Evolutionary conservation across 2,329 filamentous ascomycete species (phyloP), one percentile per base, ranked within the genome.

Genomic region (Dactylellina drechsleri): DNA sequence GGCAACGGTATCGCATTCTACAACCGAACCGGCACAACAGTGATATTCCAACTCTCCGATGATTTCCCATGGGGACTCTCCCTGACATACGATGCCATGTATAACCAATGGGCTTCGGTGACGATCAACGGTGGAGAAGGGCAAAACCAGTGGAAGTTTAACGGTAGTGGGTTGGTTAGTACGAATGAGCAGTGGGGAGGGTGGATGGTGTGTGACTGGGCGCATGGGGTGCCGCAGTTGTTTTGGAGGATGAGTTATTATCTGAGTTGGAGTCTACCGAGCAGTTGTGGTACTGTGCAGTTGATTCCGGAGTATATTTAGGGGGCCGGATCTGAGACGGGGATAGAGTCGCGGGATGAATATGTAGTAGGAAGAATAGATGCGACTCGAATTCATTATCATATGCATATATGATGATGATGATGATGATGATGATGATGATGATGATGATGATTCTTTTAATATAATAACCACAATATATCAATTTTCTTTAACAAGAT

Each of bases 141-240:
- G 2, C 58, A 71, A 20, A 36, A 53, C 6, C 59, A 41, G 7
- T 73, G 43, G 31, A 73, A 58, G 49, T 73, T 73, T 15, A 71
- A 71, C 26, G 43, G 28, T 6, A 71, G 66, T 16, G 66, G 66
- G 12, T 40, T 71, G 59, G 59, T 71, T 59, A 64, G 52, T 16
- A 57, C 49, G 15, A 31, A 15, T 31, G 36, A 58, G 20, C 26
- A n/a, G 18, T 71, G 60, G 54, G 66, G 66, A 31, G 62, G 62
- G 0, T 73, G 60, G 60, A 66, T 73, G 43, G 56, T 73, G 1
- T 73, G 68, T 31, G 68, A 73, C 43, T 73, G 68, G 68, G 56
- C 56, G 20, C 68, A 66, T 36, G 68, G 52, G 12, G 45, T 52
- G 26, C 54, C 61, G 50, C 68, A 73, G 61, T 40, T 73, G 57